These are phyloP conservation scores for Mucor plumbeus DNA, from an alignment of 371 early-diverging fungal genomes.

Conservation along the genomic window DNA sequence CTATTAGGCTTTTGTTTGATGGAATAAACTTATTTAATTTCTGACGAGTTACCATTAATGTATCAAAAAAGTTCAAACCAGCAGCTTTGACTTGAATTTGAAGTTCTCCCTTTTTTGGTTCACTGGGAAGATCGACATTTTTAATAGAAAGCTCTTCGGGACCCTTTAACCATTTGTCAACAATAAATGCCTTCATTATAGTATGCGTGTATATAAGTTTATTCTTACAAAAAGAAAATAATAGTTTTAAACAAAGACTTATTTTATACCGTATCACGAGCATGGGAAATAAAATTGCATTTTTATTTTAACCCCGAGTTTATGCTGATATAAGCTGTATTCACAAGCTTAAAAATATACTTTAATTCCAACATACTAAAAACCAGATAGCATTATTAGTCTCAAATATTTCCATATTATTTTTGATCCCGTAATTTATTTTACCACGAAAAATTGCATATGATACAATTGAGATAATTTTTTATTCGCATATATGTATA, in stretches of 20 bases:
- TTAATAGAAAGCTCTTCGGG: slow-evolving; percentile 73
- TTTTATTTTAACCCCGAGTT: slow-evolving; percentile 2
- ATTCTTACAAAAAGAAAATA: not conserved
- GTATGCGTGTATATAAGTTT: not conserved
- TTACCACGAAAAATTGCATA: not conserved
- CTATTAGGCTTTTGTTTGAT: not conserved
- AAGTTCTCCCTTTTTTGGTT: slow-evolving; percentile 63
- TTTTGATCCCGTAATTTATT: not conserved
- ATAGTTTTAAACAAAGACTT: not conserved
- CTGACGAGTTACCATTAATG: slow-evolving; percentile 64
- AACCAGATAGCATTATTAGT: not conserved
- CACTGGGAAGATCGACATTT: slow-evolving; percentile 60
- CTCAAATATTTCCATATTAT: not conserved
- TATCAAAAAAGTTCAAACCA: slow-evolving; percentile 87
- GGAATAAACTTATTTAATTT: not conserved
- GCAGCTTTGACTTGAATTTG: slow-evolving; percentile 76
- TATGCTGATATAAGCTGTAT: slow-evolving; percentile 13
- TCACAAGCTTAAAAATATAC: slow-evolving; percentile 5
- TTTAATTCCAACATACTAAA: not conserved
- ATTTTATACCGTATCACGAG: slow-evolving; percentile 8
- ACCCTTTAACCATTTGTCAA: slow-evolving; percentile 73
- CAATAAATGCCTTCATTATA: slow-evolving; percentile 75
- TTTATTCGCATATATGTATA: not conserved
- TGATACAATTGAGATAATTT: not conserved
- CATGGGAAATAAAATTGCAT: slow-evolving; percentile 7